Percentiles rank a stretch among this genome's conserved stretches.
Conservation (phyloP, 345 rosid genomes). For the Gossypium stocksii region DNA sequence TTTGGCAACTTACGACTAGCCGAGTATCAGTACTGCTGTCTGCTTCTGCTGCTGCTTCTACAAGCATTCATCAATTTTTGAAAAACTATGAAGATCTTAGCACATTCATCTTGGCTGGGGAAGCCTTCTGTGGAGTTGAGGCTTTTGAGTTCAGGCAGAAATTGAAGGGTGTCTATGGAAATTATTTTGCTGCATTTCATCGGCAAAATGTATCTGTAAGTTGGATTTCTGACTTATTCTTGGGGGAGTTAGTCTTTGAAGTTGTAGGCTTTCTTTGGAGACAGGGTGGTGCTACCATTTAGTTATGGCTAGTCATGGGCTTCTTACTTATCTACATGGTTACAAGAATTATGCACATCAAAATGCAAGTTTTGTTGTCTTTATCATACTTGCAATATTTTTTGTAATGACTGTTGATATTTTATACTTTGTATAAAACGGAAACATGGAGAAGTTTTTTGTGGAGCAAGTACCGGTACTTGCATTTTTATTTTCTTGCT, state of each 20-base stretch:
- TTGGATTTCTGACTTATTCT: constrained; percentile 17
- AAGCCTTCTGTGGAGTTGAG: constrained; percentile 91
- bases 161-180: constrained; percentile 83
- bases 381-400: background rate
- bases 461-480: background rate
- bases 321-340: background rate
- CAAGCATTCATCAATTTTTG: constrained; percentile 94
- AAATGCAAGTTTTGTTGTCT: background rate
- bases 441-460: background rate
- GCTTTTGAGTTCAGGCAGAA: constrained; percentile 91
- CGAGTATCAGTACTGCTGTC: constrained; percentile 89
- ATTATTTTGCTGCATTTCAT: constrained; percentile 78
- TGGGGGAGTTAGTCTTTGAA: background rate
- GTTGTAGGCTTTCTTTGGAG: background rate
- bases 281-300: background rate
- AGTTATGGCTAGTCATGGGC: background rate
- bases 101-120: constrained; percentile 89
- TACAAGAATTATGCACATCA: background rate
- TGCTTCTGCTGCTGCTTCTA: constrained; percentile 69
- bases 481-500: background rate
- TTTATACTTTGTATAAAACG: background rate
- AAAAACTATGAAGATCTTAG: constrained; percentile 85
- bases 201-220: constrained; percentile 87
- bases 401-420: too few relatives aligned
- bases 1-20: constrained; percentile 98